phyloP scores from a whole-genome alignment of 768 basidiomycete genomes.

The Russula sp. region DNA sequence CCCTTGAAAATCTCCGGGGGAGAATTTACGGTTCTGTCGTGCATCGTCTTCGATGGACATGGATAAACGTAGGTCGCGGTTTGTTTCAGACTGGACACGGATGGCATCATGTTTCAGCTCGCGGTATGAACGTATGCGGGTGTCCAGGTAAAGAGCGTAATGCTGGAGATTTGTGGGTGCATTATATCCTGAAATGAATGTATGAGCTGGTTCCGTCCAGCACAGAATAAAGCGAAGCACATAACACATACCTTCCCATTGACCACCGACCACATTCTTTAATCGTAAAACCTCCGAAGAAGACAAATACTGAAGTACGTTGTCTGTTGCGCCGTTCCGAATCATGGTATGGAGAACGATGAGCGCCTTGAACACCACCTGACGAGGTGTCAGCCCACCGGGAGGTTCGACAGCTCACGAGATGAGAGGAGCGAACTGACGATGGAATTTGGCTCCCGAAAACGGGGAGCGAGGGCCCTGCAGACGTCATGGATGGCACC shows the following conservation, averaged over 20 bases:
- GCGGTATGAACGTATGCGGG: constrained; percentile 81
- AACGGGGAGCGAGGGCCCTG: constrained; percentile 76
- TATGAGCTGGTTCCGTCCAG: background rate
- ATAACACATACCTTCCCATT: constrained; percentile 74
- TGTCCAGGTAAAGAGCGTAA: constrained; percentile 87
- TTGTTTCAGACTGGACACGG: constrained; percentile 88
- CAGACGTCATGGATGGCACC: constrained; percentile 92
- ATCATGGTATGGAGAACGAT: constrained; percentile 97
- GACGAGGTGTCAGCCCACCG: constrained; percentile 14
- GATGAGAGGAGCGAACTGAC: constrained; percentile 47
- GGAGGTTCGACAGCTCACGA: background rate
- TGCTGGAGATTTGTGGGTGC: constrained; percentile 82
- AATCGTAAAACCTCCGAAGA: constrained; percentile 78
- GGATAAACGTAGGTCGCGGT: constrained; percentile 77
- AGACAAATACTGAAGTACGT: constrained; percentile 80
- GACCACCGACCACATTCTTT: constrained; percentile 73
- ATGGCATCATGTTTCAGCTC: constrained; percentile 94
- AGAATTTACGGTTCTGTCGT: constrained; percentile 16
- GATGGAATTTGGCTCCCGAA: constrained; percentile 89
- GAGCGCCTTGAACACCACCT: constrained; percentile 98
- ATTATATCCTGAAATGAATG: constrained; percentile 59
- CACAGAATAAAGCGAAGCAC: constrained; percentile 8
- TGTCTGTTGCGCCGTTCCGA: constrained; percentile 93
- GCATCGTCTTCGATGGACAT: constrained; percentile 57
- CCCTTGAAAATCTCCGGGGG: constrained; percentile 23